Evolutionary conservation across 306 rosid genomes (phyloP).

Genomic region (Vicia faba): DNA sequence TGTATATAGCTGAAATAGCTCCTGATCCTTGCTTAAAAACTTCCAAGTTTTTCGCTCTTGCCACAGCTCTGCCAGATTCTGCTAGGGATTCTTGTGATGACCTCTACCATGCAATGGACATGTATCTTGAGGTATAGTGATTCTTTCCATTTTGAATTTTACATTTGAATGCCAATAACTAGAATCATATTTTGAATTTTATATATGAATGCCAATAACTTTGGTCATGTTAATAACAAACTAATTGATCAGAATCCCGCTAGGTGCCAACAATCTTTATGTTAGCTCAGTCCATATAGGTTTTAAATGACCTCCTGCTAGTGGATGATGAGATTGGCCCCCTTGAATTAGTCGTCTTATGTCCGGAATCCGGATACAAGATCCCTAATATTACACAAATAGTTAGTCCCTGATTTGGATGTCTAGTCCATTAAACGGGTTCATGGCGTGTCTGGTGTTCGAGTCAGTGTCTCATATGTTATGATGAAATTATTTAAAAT

Average conservation of each 20-base stretch:
- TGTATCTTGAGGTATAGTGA: slow-evolving; percentile 78
- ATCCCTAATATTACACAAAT: too few relatives aligned
- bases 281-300: too few relatives aligned
- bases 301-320: too few relatives aligned
- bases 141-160: slow-evolving; percentile 16
- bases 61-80: slow-evolving; percentile 68
- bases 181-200: slow-evolving; percentile 3
- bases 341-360: too few relatives aligned
- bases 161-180: slow-evolving; percentile 3
- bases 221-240: not conserved
- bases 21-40: slow-evolving; percentile 88
- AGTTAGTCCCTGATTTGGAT: too few relatives aligned
- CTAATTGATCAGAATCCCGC: slow-evolving; percentile 1
- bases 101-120: slow-evolving; percentile 79
- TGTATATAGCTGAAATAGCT: slow-evolving; percentile 87
- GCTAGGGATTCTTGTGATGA: slow-evolving; percentile 82
- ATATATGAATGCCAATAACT: not conserved
- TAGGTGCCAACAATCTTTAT: too few relatives aligned
- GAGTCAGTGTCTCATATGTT: too few relatives aligned
- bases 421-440: too few relatives aligned
- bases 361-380: too few relatives aligned
- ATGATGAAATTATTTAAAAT: too few relatives aligned
- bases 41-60: slow-evolving; percentile 73
- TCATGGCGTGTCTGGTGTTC: too few relatives aligned
- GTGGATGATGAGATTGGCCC: too few relatives aligned